A percentile compares a stretch with the other conserved stretches of the same genome.
These are phyloP conservation scores for Starmerella potacharoeniae DNA, from an alignment of 805 yeast species.

Conservation along the genomic window DNA sequence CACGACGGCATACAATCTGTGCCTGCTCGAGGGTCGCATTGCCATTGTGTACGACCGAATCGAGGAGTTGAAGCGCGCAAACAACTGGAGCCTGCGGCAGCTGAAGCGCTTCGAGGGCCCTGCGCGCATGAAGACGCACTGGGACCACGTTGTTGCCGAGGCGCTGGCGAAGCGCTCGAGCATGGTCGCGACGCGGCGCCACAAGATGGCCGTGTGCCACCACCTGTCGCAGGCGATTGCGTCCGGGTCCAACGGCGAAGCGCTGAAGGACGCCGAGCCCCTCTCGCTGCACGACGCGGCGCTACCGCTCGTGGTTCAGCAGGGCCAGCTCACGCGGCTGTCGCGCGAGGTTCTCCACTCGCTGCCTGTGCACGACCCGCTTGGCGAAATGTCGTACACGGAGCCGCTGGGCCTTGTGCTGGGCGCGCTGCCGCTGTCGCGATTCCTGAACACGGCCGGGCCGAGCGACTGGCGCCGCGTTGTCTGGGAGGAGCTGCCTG, in stretches of 20 bases:
- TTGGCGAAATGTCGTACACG: background rate
- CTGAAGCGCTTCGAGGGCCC: constrained; percentile 67
- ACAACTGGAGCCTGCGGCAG: constrained; percentile 86
- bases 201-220: constrained; percentile 58
- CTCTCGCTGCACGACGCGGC: background rate
- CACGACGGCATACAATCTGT: constrained; percentile 74
- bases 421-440: constrained; percentile 27
- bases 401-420: constrained; percentile 15
- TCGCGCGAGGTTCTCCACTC: constrained; percentile 11
- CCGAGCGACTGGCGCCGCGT: constrained; percentile 26
- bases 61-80: constrained; percentile 78
- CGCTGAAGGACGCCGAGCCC: background rate
- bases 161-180: constrained; percentile 77
- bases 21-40: constrained; percentile 79
- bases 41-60: constrained; percentile 83
- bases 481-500: constrained; percentile 15
- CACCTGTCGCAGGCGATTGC: constrained; percentile 40
- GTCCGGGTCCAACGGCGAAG: background rate
- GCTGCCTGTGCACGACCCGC: constrained; percentile 19
- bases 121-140: constrained; percentile 40
- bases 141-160: constrained; percentile 67
- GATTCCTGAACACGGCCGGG: constrained; percentile 25
- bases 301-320: constrained; percentile 17
- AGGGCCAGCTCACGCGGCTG: constrained; percentile 4
- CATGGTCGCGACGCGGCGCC: constrained; percentile 56